Evolutionary conservation across 164 flowering plant species (phyloP), one percentile per base, ranked within the genome.

Genomic region (Houttuynia cordata): DNA sequence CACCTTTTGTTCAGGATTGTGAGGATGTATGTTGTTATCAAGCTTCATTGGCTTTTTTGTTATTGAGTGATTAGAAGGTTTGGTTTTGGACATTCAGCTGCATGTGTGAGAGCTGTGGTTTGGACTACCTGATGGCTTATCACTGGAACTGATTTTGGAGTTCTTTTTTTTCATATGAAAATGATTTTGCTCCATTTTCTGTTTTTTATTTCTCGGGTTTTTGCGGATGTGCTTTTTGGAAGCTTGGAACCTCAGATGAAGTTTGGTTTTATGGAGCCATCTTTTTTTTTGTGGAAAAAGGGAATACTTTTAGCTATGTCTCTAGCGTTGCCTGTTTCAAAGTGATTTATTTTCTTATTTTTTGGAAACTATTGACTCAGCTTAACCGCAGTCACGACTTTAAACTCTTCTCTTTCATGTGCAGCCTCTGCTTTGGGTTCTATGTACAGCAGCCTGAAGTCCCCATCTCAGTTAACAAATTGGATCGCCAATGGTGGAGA

Each of bases 401-500:
- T 41, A 23, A 45, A 30, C 49, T 30, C 37, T 53, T 58, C n/a
- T 66, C 19, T 63, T 69, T 53, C 49, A 53, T 75, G 51, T 56
- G 49, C 93, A 92, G 98, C 73, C 55, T 57, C 84, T 64, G 85
- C 85, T 56, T 75, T 92, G 42, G 67, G 39, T 45, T 50, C 1
- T 57, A 62, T 87, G 84, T 92, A 60, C 67, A 64, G 59, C 62
- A 63, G 76, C 70, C 67, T 88, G 54, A 81, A 78, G 65, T 78
- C 87, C n/a, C 83, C 91, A 15, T 0, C 69, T 50, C 85, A 84
- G 77, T 82, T 92, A 51, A 75, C 87, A 8, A 76, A 81, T 53
- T 92, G 98, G 98, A 78, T n/a, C 19, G 12, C 87, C 45, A 76
- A 24, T 67, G 83, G 89, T 40, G 85, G 66, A 47, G 96, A 92